These are phyloP conservation scores for Fusarium sororula DNA, from an alignment of 2,329 filamentous ascomycete species.

Conservation along the genomic window DNA sequence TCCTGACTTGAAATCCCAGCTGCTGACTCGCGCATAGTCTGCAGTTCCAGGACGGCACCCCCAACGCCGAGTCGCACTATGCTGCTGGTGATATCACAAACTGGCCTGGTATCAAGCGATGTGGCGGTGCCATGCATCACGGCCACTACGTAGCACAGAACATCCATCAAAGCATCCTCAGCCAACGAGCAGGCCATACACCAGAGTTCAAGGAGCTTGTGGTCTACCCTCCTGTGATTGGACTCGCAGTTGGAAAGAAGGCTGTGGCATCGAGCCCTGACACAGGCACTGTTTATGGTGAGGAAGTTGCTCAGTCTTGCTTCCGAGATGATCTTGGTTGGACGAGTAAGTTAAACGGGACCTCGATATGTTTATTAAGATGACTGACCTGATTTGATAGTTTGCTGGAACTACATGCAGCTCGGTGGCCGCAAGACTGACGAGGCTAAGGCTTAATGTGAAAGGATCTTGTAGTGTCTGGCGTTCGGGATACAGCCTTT, in stretches of 20 bases:
- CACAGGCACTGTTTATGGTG: conserved; percentile 66
- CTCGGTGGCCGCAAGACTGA: conserved; percentile 50
- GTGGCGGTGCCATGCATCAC: conserved; percentile 78
- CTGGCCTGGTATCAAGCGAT: conserved; percentile 84
- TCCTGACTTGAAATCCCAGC: background rate
- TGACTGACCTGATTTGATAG: conserved; percentile 47
- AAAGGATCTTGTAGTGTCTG: conserved; percentile 4
- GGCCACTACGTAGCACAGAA: conserved; percentile 74
- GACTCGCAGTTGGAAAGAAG: conserved; percentile 74
- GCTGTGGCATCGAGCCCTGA: conserved; percentile 70
- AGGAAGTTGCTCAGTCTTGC: conserved; percentile 69
- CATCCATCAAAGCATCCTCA: conserved; percentile 69
- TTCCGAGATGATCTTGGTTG: conserved; percentile 76
- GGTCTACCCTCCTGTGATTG: conserved; percentile 72
- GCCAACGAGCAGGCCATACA: conserved; percentile 48
- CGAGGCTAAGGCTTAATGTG: conserved; percentile 36
- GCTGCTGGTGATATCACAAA: conserved; percentile 74
- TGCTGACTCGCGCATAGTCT: conserved; percentile 52
- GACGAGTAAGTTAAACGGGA: conserved; percentile 58
- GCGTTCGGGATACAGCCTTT: conserved; percentile 32
- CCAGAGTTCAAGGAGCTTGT: conserved; percentile 60
- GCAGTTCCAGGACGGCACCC: conserved; percentile 60
- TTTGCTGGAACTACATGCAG: conserved; percentile 65
- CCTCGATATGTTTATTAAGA: too few species aligned
- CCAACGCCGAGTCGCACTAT: conserved; percentile 70